Percentiles rank a stretch among this genome's conserved stretches.
phyloP scores from a whole-genome alignment of 2,329 filamentous ascomycete species.

The Colletotrichum musicola region DNA sequence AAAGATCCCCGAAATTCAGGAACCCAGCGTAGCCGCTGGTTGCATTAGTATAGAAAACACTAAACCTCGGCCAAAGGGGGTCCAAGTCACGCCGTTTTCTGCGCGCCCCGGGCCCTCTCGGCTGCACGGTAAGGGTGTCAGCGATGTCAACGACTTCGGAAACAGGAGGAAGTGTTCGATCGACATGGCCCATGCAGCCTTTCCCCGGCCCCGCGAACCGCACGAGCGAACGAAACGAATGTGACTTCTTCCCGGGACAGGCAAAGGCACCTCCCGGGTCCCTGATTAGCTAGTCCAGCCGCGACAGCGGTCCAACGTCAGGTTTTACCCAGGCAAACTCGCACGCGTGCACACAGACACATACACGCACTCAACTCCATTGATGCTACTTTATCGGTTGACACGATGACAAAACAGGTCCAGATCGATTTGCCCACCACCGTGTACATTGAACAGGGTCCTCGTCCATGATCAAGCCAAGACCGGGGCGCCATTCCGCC shows the following conservation, averaged over 20 bases:
- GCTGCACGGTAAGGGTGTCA: not conserved
- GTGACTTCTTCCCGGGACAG: not conserved
- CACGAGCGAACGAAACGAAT: slow-evolving; percentile 11
- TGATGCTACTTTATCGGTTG: slow-evolving; percentile 23
- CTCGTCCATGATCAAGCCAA: slow-evolving; percentile 18
- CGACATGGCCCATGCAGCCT: slow-evolving; percentile 13
- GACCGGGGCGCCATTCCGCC: slow-evolving; percentile 1
- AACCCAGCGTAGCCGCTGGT: not conserved
- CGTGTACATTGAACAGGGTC: slow-evolving; percentile 13
- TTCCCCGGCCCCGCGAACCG: not conserved
- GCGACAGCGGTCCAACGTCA: slow-evolving; percentile 1
- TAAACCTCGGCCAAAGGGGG: not conserved
- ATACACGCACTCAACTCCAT: slow-evolving; percentile 14
- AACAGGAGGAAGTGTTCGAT: slow-evolving; percentile 2
- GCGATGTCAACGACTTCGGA: not conserved
- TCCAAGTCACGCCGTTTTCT: not conserved
- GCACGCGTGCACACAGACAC: not conserved
- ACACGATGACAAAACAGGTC: slow-evolving; percentile 31
- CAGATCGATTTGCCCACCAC: slow-evolving; percentile 10
- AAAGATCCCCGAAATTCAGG: too few relatives aligned
- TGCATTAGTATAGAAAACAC: slow-evolving; percentile 1
- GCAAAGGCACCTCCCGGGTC: not conserved
- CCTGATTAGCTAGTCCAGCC: slow-evolving; percentile 7
- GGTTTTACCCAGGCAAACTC: not conserved
- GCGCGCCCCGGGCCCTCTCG: not conserved